Base-by-base conservation (phyloP, 768 basidiomycete species). In the Kwoniella sp. region DNA sequence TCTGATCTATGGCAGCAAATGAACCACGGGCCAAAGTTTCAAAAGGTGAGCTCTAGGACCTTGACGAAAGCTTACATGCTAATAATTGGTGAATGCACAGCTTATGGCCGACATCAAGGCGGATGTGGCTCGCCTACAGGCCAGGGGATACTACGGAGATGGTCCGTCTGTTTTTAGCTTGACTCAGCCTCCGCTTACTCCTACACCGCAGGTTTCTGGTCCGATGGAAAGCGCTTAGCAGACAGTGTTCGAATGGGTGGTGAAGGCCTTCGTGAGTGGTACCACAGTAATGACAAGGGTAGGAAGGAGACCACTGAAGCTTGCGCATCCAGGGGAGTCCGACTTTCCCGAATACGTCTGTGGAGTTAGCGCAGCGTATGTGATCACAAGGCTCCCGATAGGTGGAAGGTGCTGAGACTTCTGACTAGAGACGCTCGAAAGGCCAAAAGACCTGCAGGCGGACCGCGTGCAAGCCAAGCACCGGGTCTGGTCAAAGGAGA, bases 331-430 rank as follows among this genome's bases (percentile, higher is more conserved):
- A 67, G 68, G 48, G 3, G 46, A 50, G 17, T 59, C 57, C n/a
- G 69, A 73, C 44, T 63, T 69, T 40, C 71, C 71, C 5, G 69
- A 73, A 57, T 71, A 73, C 39, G 57, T 73, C 12, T 73, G 71
- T 31, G 71, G 65, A 38, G 69, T 69, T 2, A 62, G 60, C 42
- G 61, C 61, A 1, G 59, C 52, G 65, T 65, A 34, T 40, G 63
- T 46, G 28, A 11, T 19, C 20, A 14, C n/a, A 12, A 32, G 17
- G 26, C 11, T 19, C 23, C 33, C 12, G 15, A 31, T 9, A n/a
- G 15, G 36, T 26, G 32, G 36, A 19, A 41, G 1, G 28, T 8
- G 7, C n/a, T 17, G 15, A n/a, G 2, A 7, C 2, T 19, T 15
- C 14, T 46, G 4, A 17, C 2, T 39, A 67, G 68, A 11, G 65